These are phyloP conservation scores for Mycosphaerella sp. DNA, from an alignment of 2,329 filamentous ascomycete species.

Conservation along the genomic window DNA sequence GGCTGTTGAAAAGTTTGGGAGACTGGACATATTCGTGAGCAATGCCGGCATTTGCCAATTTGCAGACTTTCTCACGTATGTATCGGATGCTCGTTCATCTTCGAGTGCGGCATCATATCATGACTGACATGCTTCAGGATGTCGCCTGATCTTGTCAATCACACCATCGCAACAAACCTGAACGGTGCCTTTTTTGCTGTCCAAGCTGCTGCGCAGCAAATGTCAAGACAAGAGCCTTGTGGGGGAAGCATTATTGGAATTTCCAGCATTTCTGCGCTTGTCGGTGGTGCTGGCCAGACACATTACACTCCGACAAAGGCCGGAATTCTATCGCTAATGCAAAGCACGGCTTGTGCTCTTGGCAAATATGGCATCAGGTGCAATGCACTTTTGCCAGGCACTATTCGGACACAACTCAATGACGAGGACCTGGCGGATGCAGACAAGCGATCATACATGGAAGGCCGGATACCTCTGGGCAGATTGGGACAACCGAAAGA, in stretches of 20 bases:
- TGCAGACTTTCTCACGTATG: conserved; percentile 70
- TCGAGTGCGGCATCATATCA: not conserved
- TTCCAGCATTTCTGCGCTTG: conserved; percentile 66
- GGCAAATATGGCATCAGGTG: conserved; percentile 71
- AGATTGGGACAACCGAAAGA: conserved; percentile 67
- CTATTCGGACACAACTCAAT: conserved; percentile 77
- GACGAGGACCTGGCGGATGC: conserved; percentile 72
- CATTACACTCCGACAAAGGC: conserved; percentile 91
- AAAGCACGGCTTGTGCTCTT: conserved; percentile 72
- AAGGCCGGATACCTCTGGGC: conserved; percentile 71
- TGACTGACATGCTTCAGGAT: conserved; percentile 44
- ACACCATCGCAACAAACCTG: conserved; percentile 73
- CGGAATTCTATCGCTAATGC: conserved; percentile 73
- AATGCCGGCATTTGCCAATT: conserved; percentile 89
- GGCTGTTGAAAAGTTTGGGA: conserved; percentile 56
- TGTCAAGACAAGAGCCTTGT: conserved; percentile 56
- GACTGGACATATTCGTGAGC: conserved; percentile 65
- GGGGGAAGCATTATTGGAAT: conserved; percentile 78
- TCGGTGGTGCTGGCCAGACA: conserved; percentile 70
- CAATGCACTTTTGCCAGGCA: conserved; percentile 78
- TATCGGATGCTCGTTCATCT: not conserved
- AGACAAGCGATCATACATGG: conserved; percentile 69
- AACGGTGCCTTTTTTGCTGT: conserved; percentile 82
- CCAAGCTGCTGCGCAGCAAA: conserved; percentile 78
- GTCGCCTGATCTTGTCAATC: conserved; percentile 60